Evolutionary conservation across 2,329 filamentous ascomycete species (phyloP), one percentile per base, ranked within the genome.

Genomic region (Didymella exigua): DNA sequence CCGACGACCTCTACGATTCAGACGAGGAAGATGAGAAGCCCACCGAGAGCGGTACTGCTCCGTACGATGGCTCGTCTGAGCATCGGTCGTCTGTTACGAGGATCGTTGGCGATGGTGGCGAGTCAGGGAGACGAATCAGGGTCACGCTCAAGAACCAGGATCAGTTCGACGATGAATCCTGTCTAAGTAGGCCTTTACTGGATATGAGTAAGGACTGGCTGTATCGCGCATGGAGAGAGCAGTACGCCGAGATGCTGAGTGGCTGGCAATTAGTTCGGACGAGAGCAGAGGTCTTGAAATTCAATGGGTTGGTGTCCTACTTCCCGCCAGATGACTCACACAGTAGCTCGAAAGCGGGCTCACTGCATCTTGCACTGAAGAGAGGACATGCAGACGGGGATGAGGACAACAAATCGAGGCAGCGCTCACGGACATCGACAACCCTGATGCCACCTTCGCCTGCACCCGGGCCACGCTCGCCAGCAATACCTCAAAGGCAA

Each of bases 181-280:
- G 76, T 46, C 70, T 77, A 3, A 76, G 76, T 48, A 70, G 76
- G 16, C 76, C 81, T 11, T 71, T 87, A 18, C 71, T 86, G 5
- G 78, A 85, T 37, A 74, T 76, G 38, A 75, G 74, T 9, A 77
- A 82, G 38, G 76, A 78, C 18, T 72, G 69, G 60, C 74, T 82
- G 37, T 83, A 82, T 61, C 73, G 72, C 6, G 75, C 79, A 2
- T 88, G 86, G 74, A 79, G 84, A 36, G 72, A 77, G 45, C 76
- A 80, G 38, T 88, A 88, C 69, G 83, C 85, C 3, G 75, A 85
- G 42, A 75, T 85, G 50, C 76, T 88, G 4, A 80, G 80, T n/a
- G 79, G 81, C 8, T 87, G 85, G 85, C 79, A 79, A 11, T 61
- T 88, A 10, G 74, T 79, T 11, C 77, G 83, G 19, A 76, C 82